Evolutionary conservation across 2,329 filamentous ascomycete species (phyloP), one percentile per base, ranked within the genome.

Genomic region (Talaromyces amestolkiae): DNA sequence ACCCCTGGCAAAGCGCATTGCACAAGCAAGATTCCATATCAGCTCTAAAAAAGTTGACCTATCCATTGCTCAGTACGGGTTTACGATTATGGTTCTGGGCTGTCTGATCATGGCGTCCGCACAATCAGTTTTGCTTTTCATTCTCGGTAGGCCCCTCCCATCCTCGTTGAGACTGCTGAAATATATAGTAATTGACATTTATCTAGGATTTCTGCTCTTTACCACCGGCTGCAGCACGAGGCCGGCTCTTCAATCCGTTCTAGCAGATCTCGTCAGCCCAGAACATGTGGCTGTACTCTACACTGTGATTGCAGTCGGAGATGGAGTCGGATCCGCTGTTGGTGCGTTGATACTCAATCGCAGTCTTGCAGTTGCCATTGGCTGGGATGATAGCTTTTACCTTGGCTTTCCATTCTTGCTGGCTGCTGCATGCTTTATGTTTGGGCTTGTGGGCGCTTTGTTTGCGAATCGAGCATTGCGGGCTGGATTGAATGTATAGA

Each of bases 291-390:
- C 58, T 3, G 41, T 60, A 24, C 58, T 60, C 13, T 60, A 60
- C 31, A 60, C 58, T 10, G 24, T 60, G 39, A 49, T 60, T 22
- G 58, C 58, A 5, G 41, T 60, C 1, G 58, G 58, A 1, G 58
- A 60, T 6, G 41, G 58, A 1, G 22, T 60, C 3, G 58, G 58
- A 47, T 60, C 58, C 31, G 41, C 58, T 13, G 58, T 27, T 17
- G 58, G 58, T 17, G 58, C 41, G 27, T 41, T 60, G 24, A 60
- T 60, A 47, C 58, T 60, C 39, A 60, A 60, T 47, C 58, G 58
- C 9, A 60, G 58, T 60, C 58, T 60, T 9, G 58, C 58, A 2
- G 41, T 47, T 37, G 58, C 58, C 9, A 60, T 60, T 45, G 58
- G 58, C 24, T 49, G 58, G 58, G 41, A 47, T 47, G 58, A 60